Conservation (phyloP, 2,329 filamentous ascomycete genomes). For the Neopestalotiopsis clavispora region DNA sequence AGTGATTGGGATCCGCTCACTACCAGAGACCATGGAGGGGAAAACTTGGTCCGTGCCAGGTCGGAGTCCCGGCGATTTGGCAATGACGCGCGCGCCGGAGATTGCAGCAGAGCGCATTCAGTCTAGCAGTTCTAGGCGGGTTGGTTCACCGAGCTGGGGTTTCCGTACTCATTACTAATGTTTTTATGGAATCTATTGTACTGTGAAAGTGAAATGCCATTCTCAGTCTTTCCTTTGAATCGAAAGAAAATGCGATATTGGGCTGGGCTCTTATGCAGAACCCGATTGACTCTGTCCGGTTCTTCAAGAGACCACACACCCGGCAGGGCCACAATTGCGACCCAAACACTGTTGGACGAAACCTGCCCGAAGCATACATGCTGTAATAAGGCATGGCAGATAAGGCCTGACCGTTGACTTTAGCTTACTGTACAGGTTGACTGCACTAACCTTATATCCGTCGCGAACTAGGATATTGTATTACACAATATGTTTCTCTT, state of each 20-base stretch:
- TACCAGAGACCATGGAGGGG: not conserved
- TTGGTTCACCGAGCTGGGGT: not conserved
- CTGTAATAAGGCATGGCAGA: not conserved
- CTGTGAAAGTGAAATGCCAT: not conserved
- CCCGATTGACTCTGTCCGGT: not conserved
- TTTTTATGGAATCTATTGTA: not conserved
- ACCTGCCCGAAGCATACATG: not conserved
- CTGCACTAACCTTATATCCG: too few relatives aligned
- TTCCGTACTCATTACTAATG: not conserved
- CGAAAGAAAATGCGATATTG: not conserved
- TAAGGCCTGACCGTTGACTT: not conserved
- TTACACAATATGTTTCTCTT: too few relatives aligned
- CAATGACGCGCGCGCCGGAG: slow-evolving; percentile 13
- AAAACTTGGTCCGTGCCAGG: not conserved
- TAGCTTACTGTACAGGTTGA: not conserved
- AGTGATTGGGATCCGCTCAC: slow-evolving; percentile 12
- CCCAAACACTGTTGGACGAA: not conserved
- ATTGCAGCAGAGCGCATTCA: not conserved
- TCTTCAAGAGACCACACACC: not conserved
- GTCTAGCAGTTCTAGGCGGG: not conserved
- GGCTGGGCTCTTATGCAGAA: not conserved
- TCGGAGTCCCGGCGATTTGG: slow-evolving; percentile 7
- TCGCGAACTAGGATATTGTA: too few relatives aligned
- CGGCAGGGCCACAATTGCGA: not conserved
- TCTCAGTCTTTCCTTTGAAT: not conserved